These are phyloP conservation scores for Lodderomyces orthopsilosis DNA, from an alignment of 1,139 yeast species.

Conservation along the genomic window DNA sequence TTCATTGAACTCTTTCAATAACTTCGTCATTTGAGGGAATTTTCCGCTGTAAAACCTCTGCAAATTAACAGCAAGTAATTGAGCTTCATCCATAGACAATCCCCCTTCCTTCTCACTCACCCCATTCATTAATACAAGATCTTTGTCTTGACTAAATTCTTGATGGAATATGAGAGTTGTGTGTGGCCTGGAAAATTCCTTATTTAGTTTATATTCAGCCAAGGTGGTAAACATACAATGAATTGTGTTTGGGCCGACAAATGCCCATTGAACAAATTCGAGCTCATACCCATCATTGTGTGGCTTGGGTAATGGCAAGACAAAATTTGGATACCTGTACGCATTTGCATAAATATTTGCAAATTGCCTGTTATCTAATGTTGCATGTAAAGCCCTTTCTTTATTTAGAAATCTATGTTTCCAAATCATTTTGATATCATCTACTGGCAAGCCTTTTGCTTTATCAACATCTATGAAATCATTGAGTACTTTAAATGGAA, in stretches of 20 bases:
- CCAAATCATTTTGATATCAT: slow-evolving; percentile 85
- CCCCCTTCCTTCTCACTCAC: slow-evolving; percentile 70
- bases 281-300: slow-evolving; percentile 56
- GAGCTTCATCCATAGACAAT: slow-evolving; percentile 69
- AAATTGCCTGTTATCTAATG: slow-evolving; percentile 55
- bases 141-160: slow-evolving; percentile 63
- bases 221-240: slow-evolving; percentile 91
- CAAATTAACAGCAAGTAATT: slow-evolving; percentile 69
- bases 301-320: slow-evolving; percentile 62
- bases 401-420: slow-evolving; percentile 73
- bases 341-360: slow-evolving; percentile 64
- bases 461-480: slow-evolving; percentile 73
- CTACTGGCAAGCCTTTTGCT: slow-evolving; percentile 49
- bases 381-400: slow-evolving; percentile 64
- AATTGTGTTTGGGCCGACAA: slow-evolving; percentile 79
- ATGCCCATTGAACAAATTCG: slow-evolving; percentile 93
- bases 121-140: slow-evolving; percentile 83
- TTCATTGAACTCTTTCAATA: slow-evolving; percentile 64
- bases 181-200: slow-evolving; percentile 92
- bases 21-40: slow-evolving; percentile 48
- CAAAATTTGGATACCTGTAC: slow-evolving; percentile 69
- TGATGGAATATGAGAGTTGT: slow-evolving; percentile 87
- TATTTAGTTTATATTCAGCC: slow-evolving; percentile 88
- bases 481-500: slow-evolving; percentile 68
- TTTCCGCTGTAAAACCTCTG: slow-evolving; percentile 81